Conservation (phyloP, 176 grass and related monocot species). For the Melocanna baccifera region DNA sequence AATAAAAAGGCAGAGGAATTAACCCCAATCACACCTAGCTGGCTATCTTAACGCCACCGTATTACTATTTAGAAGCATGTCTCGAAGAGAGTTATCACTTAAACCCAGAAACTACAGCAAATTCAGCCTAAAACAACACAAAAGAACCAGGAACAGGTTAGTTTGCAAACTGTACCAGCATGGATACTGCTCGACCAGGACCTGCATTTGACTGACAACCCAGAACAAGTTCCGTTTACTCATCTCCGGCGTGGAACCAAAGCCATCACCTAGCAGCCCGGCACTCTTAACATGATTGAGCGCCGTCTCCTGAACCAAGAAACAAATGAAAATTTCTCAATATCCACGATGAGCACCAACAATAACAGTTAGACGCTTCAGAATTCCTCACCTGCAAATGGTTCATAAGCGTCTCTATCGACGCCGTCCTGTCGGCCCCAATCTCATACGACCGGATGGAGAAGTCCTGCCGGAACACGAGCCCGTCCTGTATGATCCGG, state of each 20-base stretch:
- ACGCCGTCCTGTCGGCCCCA: constrained; percentile 56
- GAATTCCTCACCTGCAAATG: constrained; percentile 54
- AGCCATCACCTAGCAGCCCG: constrained; percentile 68
- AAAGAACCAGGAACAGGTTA: not conserved
- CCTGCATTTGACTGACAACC: constrained; percentile 75
- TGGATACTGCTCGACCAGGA: constrained; percentile 61
- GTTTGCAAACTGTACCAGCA: constrained; percentile 50
- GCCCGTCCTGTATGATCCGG: constrained; percentile 42
- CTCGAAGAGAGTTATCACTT: not conserved
- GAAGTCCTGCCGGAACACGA: constrained; percentile 71
- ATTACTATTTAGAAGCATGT: not conserved
- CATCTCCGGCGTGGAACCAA: constrained; percentile 70
- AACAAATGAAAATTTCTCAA: not conserved
- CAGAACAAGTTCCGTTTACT: constrained; percentile 73
- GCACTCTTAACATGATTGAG: constrained; percentile 68
- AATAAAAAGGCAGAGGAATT: not conserved
- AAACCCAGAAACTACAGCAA: not conserved
- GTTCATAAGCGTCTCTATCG: constrained; percentile 78
- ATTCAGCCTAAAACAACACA: not conserved
- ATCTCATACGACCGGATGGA: constrained; percentile 75
- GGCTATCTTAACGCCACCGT: not conserved
- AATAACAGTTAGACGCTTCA: not conserved
- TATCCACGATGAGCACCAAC: not conserved
- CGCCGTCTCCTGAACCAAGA: constrained; percentile 25
- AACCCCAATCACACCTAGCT: not conserved